phyloP scores from a whole-genome alignment of 2,329 filamentous ascomycete species.

The Aureobasidium sp. region DNA sequence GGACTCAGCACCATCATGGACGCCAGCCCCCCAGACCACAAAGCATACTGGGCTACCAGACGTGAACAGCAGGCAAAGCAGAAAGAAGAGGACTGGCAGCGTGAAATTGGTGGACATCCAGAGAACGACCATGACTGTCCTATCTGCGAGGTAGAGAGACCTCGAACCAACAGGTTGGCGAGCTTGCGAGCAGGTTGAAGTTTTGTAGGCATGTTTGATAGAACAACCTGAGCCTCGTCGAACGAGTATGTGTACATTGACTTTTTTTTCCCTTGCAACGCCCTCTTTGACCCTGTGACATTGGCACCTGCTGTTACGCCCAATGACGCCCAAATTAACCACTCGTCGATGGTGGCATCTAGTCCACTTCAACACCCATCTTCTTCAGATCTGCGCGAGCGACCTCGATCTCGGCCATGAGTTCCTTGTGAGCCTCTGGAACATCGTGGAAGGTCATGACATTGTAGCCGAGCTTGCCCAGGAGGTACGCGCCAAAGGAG shows the following conservation, averaged over 20 bases:
- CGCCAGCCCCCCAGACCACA: slow-evolving; percentile 23
- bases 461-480: slow-evolving; percentile 85
- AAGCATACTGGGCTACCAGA: neutral
- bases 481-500: slow-evolving; percentile 82
- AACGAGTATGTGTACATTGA: slow-evolving; percentile 10
- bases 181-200: slow-evolving; percentile 11
- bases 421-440: slow-evolving; percentile 78
- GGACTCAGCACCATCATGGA: slow-evolving; percentile 26
- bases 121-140: slow-evolving; percentile 23
- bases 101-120: slow-evolving; percentile 19
- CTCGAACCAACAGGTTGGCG: slow-evolving; percentile 21
- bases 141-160: slow-evolving; percentile 22
- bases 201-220: slow-evolving; percentile 5
- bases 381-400: slow-evolving; percentile 66
- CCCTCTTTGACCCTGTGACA: neutral
- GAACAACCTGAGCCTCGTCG: neutral
- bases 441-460: slow-evolving; percentile 97
- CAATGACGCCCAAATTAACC: neutral
- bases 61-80: slow-evolving; percentile 7
- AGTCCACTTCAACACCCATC: slow-evolving; percentile 73
- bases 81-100: neutral
- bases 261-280: slow-evolving; percentile 1
- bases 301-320: slow-evolving; percentile 1
- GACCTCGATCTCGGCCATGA: slow-evolving; percentile 75
- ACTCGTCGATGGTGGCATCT: slow-evolving; percentile 25